A percentile compares a stretch with the other conserved stretches of the same genome.
Conservation (phyloP, 805 yeast genomes). For the Wickerhamiella musiphila region DNA sequence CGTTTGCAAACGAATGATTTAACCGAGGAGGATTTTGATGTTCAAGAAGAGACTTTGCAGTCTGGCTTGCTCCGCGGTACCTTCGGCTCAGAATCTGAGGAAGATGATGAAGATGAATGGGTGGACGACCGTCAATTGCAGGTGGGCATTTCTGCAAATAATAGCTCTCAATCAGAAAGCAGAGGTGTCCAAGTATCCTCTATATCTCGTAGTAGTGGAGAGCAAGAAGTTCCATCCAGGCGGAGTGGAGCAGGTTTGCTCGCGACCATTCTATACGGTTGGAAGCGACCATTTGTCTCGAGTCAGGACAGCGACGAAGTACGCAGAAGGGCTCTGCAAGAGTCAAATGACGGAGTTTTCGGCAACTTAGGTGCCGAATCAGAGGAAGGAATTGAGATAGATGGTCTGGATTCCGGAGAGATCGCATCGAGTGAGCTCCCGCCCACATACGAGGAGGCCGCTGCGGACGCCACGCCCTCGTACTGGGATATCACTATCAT, state of each 20-base stretch:
- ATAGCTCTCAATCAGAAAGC: not conserved
- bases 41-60: too few species aligned
- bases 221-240: too few species aligned
- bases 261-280: too few species aligned
- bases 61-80: constrained; percentile 12
- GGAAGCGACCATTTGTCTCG: too few species aligned
- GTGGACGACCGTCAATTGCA: constrained; percentile 5
- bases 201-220: too few species aligned
- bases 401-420: constrained; percentile 14
- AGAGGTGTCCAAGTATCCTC: not conserved
- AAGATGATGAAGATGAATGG: constrained; percentile 8
- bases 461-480: constrained; percentile 86
- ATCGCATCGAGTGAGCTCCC: constrained; percentile 34
- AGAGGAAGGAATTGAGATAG: constrained; percentile 24
- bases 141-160: not conserved
- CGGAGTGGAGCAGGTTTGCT: too few species aligned
- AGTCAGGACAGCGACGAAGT: too few species aligned
- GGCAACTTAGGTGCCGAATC: constrained; percentile 86
- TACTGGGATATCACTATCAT: constrained; percentile 87
- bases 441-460: constrained; percentile 89
- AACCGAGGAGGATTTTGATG: not conserved
- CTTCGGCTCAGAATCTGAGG: constrained; percentile 11
- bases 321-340: too few species aligned
- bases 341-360: constrained; percentile 72
- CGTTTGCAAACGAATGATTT: not conserved